A percentile compares a stretch with the other conserved stretches of the same genome.
Evolutionary conservation across 805 yeast species (phyloP).

Genomic region (Starmerella stigmatis): DNA sequence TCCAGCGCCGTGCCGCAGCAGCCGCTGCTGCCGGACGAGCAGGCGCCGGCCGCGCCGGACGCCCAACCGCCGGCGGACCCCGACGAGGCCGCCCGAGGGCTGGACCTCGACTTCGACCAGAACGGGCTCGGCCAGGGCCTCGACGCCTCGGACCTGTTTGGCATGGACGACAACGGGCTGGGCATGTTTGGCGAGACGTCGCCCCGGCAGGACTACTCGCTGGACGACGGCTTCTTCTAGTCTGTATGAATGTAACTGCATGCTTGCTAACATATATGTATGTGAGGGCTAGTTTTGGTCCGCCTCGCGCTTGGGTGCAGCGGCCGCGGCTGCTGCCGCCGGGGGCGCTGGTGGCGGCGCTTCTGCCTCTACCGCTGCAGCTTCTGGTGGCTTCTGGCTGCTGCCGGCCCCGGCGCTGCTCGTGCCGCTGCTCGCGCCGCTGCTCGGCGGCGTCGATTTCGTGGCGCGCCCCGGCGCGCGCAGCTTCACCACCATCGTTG

Average conservation of each 20-base stretch:
- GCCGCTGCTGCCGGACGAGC: not conserved
- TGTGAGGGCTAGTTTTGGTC: no score
- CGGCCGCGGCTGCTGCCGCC: no score
- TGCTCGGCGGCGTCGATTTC: not conserved
- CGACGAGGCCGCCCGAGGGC: no score
- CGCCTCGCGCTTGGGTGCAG: no score
- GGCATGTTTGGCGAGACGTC: conserved; percentile 8
- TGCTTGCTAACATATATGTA: not conserved
- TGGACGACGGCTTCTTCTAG: conserved; percentile 14
- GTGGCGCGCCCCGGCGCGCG: not conserved
- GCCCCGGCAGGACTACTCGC: not conserved
- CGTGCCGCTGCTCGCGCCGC: no score
- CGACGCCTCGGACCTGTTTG: conserved; percentile 8
- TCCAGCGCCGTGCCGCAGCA: not conserved
- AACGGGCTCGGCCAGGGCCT: conserved; percentile 5
- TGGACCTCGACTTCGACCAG: not conserved
- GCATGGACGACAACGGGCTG: conserved; percentile 5
- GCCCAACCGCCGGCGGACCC: no score
- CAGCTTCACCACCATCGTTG: conserved; percentile 68
- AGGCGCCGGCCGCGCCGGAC: conserved; percentile 1
- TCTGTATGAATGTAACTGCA: not conserved
- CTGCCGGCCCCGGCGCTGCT: no score
- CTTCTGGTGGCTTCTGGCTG: no score
- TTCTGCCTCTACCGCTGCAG: no score
- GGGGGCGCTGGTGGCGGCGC: no score